Base-by-base conservation (phyloP, 768 basidiomycete species). In the Kwoniella sp. region DNA sequence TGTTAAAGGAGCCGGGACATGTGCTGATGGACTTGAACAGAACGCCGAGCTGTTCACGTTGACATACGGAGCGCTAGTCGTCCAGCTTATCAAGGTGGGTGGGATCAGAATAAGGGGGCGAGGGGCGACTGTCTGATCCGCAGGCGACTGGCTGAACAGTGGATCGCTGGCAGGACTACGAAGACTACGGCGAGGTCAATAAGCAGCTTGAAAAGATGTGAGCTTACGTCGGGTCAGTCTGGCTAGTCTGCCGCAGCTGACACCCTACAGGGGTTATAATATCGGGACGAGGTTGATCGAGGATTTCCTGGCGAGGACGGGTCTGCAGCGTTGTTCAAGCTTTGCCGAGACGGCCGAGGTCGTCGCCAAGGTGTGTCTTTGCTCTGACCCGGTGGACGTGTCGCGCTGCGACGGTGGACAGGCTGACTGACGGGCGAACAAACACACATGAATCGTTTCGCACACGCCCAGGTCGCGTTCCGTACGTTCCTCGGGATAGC, bases 41-140 rank as follows among this genome's bases (percentile, higher is more conserved):
- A 98, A 95, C 75, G 89, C 91, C 70, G 95, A 99, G 75, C 81
- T 99, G 23, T 98, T 99, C 76, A 86, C 92, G 3, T 76, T 98
- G 51, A 98, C 93, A 19, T 99, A 99, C 62, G 95, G 95, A 45
- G 92, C 92, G 20, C 83, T 98, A 44, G 95, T 99, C 41, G 90
- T 98, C 28, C 95, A 99, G 77, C 82, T 99, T 56, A 91, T 98
- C 57, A 95, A 98, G 56, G 67, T 69, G 29, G 12, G 59, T 51
- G 17, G 23, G 22, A 19, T 27, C 39, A 25, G 9, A 31, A 5
- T 3, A 39, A n/a, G 34, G 11, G 17, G 14, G 17, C 15, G n/a
- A 4, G 17, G 9, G 3, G 14, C 26, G 33, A 3, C 1, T 23
- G 12, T 34, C 43, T 50, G 54, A 38, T 14, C 4, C 17, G 0